Conservation (phyloP, 2,329 filamentous ascomycete genomes). For the Verticillium isaacii region DNA sequence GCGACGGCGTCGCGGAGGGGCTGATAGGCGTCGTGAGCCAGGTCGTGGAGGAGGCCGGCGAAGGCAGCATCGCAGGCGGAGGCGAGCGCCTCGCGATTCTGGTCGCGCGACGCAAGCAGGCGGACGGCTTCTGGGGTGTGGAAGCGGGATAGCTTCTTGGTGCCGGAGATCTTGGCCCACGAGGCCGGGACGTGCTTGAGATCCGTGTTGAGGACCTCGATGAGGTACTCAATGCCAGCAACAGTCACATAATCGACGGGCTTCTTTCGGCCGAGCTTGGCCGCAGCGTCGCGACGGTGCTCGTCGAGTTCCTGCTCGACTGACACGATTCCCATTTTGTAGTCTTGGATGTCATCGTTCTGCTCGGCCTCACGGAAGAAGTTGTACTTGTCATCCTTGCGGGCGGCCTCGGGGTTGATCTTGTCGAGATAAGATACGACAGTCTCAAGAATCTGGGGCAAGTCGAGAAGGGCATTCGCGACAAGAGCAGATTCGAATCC, state of each 20-base stretch:
- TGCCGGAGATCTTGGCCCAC: constrained; percentile 92
- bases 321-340: constrained; percentile 86
- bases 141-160: constrained; percentile 87
- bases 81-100: constrained; percentile 88
- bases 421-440: constrained; percentile 74
- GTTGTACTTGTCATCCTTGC: constrained; percentile 83
- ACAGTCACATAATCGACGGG: constrained; percentile 77
- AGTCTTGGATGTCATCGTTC: constrained; percentile 77
- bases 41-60: constrained; percentile 61
- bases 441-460: constrained; percentile 71
- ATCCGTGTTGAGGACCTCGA: constrained; percentile 80
- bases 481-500: constrained; percentile 71
- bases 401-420: constrained; percentile 80
- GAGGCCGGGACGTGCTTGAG: constrained; percentile 87
- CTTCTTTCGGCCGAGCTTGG: constrained; percentile 64
- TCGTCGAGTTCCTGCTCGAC: constrained; percentile 85
- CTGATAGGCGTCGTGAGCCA: constrained; percentile 76
- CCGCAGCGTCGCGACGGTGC: constrained; percentile 67
- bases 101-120: constrained; percentile 81
- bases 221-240: constrained; percentile 87
- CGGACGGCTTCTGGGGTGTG: constrained; percentile 88
- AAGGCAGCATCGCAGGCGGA: constrained; percentile 89
- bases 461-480: constrained; percentile 63
- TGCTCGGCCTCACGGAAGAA: constrained; percentile 89
- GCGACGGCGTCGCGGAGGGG: constrained; percentile 84